Base-by-base conservation (phyloP, 2,329 filamentous ascomycete species). In the Allantophomopsis lycopodina region DNA sequence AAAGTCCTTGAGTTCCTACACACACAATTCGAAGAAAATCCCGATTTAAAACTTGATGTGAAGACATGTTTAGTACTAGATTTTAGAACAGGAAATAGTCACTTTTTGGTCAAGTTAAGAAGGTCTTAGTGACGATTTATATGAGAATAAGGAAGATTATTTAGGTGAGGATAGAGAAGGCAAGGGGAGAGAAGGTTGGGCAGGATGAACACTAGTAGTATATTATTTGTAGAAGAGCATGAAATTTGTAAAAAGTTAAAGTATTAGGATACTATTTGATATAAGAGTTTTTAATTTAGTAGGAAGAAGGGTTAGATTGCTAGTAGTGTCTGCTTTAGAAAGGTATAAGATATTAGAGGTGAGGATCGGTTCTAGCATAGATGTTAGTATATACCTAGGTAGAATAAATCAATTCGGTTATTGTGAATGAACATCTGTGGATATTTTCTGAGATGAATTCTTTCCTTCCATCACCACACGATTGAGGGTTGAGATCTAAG, bases 31-130 rank as follows among this genome's bases (percentile, higher is more conserved):
- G 37, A 42, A 16, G 42, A 48, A 18, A 43, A 55, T 23, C 37
- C 44, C 1, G 38, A 38, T 13, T 36, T 46, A 10, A 36, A 40
- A 2, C 37, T 52, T 11, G 39, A 54, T 7, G 48, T 38, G 4
- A 37, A 52, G 5, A 51, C 58, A n/a, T 66, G 73, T 10, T 62
- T 71, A 2, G 78, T 94, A 44, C 67, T 96, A 1, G 91, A 98
- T 56, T 70, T 98, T 1, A 91, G 91, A 15, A 95, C 87, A 10
- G 91, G 91, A 1, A 98, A 98, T 61, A 91, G 89, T 2, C 85
- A 87, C 50, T 71, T 96, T 55, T 68, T 96, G 13, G 84, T 91
- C 50, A 70, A 78, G n/a, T 64, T 96, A 23, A 21, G 78, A 80
- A 12, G 45, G 47, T 2, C 44, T 38, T 3, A 44, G 45, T 4